phyloP scores from a whole-genome alignment of 2,329 filamentous ascomycete genomes.

The Helminthosporium solani region DNA sequence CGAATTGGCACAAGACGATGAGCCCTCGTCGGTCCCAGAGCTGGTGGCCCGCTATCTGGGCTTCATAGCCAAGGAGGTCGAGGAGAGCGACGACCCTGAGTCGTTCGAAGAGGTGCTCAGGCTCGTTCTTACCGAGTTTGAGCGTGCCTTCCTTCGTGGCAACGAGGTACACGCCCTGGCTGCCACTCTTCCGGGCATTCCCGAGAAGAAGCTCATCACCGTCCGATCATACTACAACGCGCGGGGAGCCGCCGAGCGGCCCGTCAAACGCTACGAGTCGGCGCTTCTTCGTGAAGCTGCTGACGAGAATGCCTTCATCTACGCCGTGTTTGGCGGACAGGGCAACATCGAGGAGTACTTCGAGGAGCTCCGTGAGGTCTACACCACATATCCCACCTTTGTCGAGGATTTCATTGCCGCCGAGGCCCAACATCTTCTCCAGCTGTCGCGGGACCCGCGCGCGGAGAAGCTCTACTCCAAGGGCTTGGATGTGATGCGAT shows the following conservation, averaged over 20 bases:
- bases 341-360: slow-evolving; percentile 99
- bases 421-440: slow-evolving; percentile 84
- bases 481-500: slow-evolving; percentile 91
- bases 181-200: slow-evolving; percentile 82
- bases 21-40: slow-evolving; percentile 94
- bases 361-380: slow-evolving; percentile 89
- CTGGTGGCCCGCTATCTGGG: slow-evolving; percentile 92
- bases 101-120: slow-evolving; percentile 92
- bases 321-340: slow-evolving; percentile 94
- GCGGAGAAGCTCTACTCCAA: slow-evolving; percentile 97
- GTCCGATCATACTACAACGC: slow-evolving; percentile 91
- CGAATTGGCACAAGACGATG: slow-evolving; percentile 95
- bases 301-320: slow-evolving; percentile 80
- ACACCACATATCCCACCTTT: slow-evolving; percentile 87
- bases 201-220: slow-evolving; percentile 86
- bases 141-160: slow-evolving; percentile 88
- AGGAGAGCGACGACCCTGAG: slow-evolving; percentile 88
- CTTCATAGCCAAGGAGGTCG: slow-evolving; percentile 83
- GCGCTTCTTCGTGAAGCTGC: slow-evolving; percentile 86
- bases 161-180: slow-evolving; percentile 95
- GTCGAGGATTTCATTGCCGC: slow-evolving; percentile 80
- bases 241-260: slow-evolving; percentile 76
- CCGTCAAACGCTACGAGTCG: slow-evolving; percentile 90
- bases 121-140: slow-evolving; percentile 91
- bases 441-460: slow-evolving; percentile 75